Conservation (phyloP, 352 stramenopile species). For the Globisporangium cederbergense region DNA sequence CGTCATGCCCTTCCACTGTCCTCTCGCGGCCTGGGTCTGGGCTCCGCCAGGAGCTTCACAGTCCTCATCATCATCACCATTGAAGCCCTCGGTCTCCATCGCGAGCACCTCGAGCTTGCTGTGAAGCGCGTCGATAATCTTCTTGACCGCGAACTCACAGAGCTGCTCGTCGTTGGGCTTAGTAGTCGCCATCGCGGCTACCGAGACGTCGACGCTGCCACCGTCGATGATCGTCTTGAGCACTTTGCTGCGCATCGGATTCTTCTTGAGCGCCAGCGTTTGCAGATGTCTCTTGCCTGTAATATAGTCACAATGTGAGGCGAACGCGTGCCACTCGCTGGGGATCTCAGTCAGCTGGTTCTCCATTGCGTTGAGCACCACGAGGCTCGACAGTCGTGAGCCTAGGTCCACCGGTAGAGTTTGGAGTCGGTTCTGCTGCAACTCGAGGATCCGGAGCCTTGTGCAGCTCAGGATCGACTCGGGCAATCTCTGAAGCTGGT, state of each 20-base stretch:
- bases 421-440: slow-evolving; percentile 47
- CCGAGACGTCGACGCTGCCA: slow-evolving; percentile 4
- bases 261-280: slow-evolving; percentile 41
- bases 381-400: slow-evolving; percentile 23
- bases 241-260: slow-evolving; percentile 35
- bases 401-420: slow-evolving; percentile 27
- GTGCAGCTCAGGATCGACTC: slow-evolving; percentile 29
- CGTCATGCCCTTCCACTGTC: slow-evolving; percentile 41
- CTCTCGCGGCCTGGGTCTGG: neutral
- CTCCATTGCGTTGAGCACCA: slow-evolving; percentile 38
- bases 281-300: slow-evolving; percentile 27
- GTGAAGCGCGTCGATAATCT: slow-evolving; percentile 48
- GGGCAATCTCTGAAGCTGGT: slow-evolving; percentile 35
- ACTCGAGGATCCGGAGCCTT: slow-evolving; percentile 34
- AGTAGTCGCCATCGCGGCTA: neutral
- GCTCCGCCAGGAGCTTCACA: neutral
- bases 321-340: slow-evolving; percentile 47
- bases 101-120: slow-evolving; percentile 17
- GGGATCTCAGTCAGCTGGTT: slow-evolving; percentile 47
- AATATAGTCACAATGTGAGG: slow-evolving; percentile 13
- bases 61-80: slow-evolving; percentile 10
- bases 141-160: slow-evolving; percentile 47
- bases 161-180: slow-evolving; percentile 22
- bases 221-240: slow-evolving; percentile 39
- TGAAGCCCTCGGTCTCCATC: slow-evolving; percentile 2